phyloP scores from a whole-genome alignment of 2,329 filamentous ascomycete genomes.

The Pseudohalonectria lignicola region DNA sequence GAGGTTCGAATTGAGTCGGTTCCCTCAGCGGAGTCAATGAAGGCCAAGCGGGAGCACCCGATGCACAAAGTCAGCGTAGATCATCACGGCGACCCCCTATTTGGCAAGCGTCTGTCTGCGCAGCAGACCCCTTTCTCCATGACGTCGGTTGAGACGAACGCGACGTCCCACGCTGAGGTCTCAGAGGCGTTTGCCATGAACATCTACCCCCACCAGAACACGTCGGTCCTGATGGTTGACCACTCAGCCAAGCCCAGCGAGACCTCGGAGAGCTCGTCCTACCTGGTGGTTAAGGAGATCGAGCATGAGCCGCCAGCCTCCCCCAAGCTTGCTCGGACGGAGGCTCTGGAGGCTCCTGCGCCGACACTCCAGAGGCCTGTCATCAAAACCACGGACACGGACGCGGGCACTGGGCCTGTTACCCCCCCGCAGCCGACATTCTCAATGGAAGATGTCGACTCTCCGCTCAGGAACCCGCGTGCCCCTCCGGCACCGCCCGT shows the following conservation, averaged over 20 bases:
- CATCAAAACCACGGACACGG: constrained; percentile 26
- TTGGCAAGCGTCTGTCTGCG: constrained; percentile 39
- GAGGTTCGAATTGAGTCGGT: constrained; percentile 16
- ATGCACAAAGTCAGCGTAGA: constrained; percentile 28
- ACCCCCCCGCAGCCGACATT: constrained; percentile 42
- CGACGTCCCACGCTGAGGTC: constrained; percentile 41
- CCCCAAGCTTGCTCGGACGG: constrained; percentile 2
- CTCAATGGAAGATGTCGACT: constrained; percentile 44
- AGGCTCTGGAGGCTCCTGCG: constrained; percentile 14
- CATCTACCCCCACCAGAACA: constrained; percentile 55
- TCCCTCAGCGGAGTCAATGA: constrained; percentile 23
- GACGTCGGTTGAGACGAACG: constrained; percentile 48
- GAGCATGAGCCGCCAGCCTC: too few species aligned
- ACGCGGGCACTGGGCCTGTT: constrained; percentile 24
- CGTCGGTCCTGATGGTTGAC: constrained; percentile 49
- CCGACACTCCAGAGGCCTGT: constrained; percentile 12
- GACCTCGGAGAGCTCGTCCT: constrained; percentile 20
- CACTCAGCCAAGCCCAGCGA: constrained; percentile 41
- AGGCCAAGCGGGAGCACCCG: constrained; percentile 12
- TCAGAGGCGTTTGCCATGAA: constrained; percentile 52
- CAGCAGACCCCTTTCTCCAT: constrained; percentile 53
- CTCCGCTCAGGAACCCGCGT: constrained; percentile 50
- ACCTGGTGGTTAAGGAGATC: constrained; percentile 3
- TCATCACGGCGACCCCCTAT: constrained; percentile 41
- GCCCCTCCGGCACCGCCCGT: constrained; percentile 41